Evolutionary conservation across 1,284 basidiomycete genomes (phyloP), one percentile per base, ranked within the genome.

Genomic region (Fomitiporia mediterranea): DNA sequence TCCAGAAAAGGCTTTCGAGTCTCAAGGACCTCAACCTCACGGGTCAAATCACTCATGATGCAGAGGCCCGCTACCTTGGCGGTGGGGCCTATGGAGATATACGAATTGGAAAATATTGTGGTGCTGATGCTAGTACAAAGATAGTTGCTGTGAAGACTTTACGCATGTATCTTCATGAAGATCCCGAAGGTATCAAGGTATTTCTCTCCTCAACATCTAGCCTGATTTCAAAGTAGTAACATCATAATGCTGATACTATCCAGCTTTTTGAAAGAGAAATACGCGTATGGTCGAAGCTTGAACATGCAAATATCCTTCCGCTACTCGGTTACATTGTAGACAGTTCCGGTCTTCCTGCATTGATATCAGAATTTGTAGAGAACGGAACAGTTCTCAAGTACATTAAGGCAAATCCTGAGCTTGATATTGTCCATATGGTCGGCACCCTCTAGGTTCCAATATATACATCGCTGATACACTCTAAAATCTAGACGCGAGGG

Each of bases 361-460:
- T 54, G 27, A 35, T 56, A 1, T 39, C 54, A n/a, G 34, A 56
- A 51, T 56, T 47, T 47, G 51, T 56, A 49, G 3, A 15, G n/a
- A 19, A 27, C 9, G 54, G 54, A 30, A 23, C 32, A 11, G 47
- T 34, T n/a, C 27, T n/a, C 34, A 19, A 38, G 17, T 56, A 42
- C 51, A 25, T 51, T 21, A 38, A 51, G 13, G 48, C 43, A 8
- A 56, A 56, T 30, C 37, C 35, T 21, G n/a, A 25, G 1, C 21
- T 6, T 19, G 28, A 42, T 42, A 11, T 19, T 9, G 11, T 11
- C 13, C 54, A 19, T 25, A 32, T 51, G 23, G 48, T 56, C 15
- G 9, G 13, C 27, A 5, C 15, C 23, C 19, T 28, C 15, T 21
- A 48, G 13, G 27, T 17, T 23, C 19, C 1, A n/a, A n/a, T 8